phyloP scores from a whole-genome alignment of 129 eudicot species.

The Flaveria ramosissima region DNA sequence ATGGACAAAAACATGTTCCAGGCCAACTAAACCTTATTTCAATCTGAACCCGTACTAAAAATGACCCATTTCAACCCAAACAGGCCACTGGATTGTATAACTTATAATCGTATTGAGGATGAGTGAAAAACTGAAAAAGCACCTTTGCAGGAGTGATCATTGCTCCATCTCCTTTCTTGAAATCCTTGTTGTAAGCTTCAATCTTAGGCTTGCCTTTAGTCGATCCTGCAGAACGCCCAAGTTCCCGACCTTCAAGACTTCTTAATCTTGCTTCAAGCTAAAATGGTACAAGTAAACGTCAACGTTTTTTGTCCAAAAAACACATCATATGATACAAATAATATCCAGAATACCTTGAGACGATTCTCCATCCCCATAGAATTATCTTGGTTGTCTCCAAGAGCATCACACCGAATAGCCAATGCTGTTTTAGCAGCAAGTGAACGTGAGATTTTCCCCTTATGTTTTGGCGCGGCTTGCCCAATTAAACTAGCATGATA shows the following conservation, averaged over 20 bases:
- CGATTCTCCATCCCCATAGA: slow-evolving; percentile 65
- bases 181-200: slow-evolving; percentile 82
- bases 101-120: background rate
- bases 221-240: slow-evolving; percentile 75
- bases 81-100: background rate
- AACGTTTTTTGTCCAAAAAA: background rate
- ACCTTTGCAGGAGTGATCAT: slow-evolving; percentile 90
- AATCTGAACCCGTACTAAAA: background rate
- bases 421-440: slow-evolving; percentile 58
- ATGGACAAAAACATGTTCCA: background rate
- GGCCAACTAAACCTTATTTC: background rate
- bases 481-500: slow-evolving; percentile 63
- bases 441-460: slow-evolving; percentile 65
- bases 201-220: slow-evolving; percentile 91
- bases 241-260: slow-evolving; percentile 76
- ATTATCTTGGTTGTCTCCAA: slow-evolving; percentile 56
- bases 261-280: slow-evolving; percentile 90
- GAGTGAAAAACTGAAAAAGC: background rate
- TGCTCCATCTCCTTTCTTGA: slow-evolving; percentile 73
- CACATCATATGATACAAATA: background rate
- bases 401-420: slow-evolving; percentile 59
- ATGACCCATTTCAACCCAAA: background rate
- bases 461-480: slow-evolving; percentile 71
- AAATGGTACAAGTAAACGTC: background rate
- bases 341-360: slow-evolving; percentile 18